A percentile compares a stretch with the other conserved stretches of the same genome.
Conservation (phyloP, 345 rosid species). For the Zanthoxylum bungeanum region DNA sequence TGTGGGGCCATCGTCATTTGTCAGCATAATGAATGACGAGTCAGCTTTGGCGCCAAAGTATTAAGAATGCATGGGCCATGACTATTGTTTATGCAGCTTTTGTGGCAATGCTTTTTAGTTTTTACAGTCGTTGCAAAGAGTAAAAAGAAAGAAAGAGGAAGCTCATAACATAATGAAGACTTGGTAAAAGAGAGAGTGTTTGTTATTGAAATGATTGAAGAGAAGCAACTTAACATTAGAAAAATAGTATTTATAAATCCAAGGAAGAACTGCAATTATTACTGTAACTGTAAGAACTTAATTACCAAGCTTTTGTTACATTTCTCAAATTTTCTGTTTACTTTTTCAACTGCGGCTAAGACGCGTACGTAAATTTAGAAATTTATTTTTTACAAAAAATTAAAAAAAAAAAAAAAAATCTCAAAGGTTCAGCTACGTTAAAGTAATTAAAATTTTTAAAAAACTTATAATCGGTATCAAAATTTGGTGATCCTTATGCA, state of each 20-base stretch:
- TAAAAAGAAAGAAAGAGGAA: conserved; percentile 13
- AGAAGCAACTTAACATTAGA: conserved; percentile 20
- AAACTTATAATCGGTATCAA: too few species aligned
- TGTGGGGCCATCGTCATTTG: not conserved
- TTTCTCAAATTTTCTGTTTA: too few species aligned
- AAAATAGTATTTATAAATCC: not conserved
- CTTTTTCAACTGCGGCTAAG: not conserved
- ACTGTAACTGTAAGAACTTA: too few species aligned
- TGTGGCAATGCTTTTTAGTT: not conserved
- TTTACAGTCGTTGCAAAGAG: conserved; percentile 9
- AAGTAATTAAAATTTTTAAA: too few species aligned
- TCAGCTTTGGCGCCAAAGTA: conserved; percentile 16
- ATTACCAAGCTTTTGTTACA: too few species aligned
- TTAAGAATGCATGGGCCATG: not conserved
- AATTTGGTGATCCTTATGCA: too few species aligned
- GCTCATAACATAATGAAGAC: conserved; percentile 4
- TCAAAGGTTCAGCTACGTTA: too few species aligned
- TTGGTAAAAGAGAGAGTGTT: not conserved
- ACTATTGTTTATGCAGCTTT: not conserved
- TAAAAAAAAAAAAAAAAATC: too few species aligned
- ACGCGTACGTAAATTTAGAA: too few species aligned
- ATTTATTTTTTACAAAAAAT: too few species aligned
- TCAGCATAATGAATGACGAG: not conserved
- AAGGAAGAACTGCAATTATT: too few species aligned
- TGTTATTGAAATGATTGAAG: conserved; percentile 20